Evolutionary conservation across 352 stramenopile species (phyloP).

Genomic region (Globisporangium camurandrum): DNA sequence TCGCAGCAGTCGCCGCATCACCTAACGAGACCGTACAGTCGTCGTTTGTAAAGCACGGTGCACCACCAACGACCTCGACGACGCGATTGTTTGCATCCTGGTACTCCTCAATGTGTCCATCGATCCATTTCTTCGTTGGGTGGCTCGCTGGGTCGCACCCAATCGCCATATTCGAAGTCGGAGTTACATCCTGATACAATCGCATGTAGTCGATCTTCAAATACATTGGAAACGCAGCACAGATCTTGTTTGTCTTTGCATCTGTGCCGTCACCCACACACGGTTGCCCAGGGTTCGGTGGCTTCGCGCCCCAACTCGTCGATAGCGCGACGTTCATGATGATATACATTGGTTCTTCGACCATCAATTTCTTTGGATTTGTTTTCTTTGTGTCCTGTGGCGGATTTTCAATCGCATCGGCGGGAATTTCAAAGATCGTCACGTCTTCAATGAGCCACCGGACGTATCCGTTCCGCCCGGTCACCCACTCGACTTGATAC

Average conservation of each 20-base stretch:
- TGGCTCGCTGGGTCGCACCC: conserved; percentile 56
- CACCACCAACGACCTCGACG: conserved; percentile 51
- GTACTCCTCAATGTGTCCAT: conserved; percentile 71
- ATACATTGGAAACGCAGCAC: conserved; percentile 56
- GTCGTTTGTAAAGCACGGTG: conserved; percentile 39
- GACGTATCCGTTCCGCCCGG: conserved; percentile 38
- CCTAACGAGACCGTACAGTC: conserved; percentile 44
- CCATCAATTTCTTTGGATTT: conserved; percentile 87
- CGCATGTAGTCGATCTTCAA: conserved; percentile 79
- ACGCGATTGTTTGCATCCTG: conserved; percentile 50
- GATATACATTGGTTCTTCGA: conserved; percentile 92
- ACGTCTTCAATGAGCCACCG: conserved; percentile 76
- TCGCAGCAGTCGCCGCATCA: conserved; percentile 7
- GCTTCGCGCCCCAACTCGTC: conserved; percentile 75
- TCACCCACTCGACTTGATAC: conserved; percentile 73
- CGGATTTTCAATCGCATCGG: conserved; percentile 36
- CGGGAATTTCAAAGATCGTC: conserved; percentile 85
- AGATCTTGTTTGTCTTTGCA: conserved; percentile 40
- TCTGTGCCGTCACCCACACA: conserved; percentile 48
- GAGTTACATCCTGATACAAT: conserved; percentile 51
- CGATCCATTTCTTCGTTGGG: conserved; percentile 69
- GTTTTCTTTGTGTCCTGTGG: conserved; percentile 38
- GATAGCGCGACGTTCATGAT: conserved; percentile 95
- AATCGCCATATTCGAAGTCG: conserved; percentile 36
- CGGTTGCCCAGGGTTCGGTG: conserved; percentile 49